phyloP scores from a whole-genome alignment of 2,329 filamentous ascomycete species.

The Nigrograna mackinnonii region DNA sequence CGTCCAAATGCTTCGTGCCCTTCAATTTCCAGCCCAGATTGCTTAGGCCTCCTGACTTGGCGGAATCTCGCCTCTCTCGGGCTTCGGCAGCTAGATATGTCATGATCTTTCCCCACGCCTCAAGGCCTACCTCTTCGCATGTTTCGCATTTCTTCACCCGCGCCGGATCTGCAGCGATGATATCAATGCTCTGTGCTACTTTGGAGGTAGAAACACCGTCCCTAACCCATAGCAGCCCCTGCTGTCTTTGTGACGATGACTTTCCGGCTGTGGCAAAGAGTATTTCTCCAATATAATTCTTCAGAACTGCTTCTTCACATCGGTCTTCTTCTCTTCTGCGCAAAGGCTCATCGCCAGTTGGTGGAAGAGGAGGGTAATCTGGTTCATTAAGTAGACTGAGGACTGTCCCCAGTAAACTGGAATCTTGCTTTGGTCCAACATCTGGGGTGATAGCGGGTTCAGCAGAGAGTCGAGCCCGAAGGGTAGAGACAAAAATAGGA shows the following conservation, averaged over 20 bases:
- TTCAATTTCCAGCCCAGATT: conserved; percentile 29
- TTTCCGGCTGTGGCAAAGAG: conserved; percentile 70
- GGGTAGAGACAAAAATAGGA: conserved; percentile 81
- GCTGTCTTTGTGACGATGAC: conserved; percentile 45
- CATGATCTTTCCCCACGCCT: conserved; percentile 86
- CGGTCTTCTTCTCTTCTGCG: conserved; percentile 65
- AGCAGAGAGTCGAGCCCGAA: conserved; percentile 72
- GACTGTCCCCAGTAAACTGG: conserved; percentile 28
- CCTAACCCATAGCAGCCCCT: conserved; percentile 85
- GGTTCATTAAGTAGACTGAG: conserved; percentile 50
- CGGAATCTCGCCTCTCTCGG: conserved; percentile 32
- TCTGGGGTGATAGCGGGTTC: conserved; percentile 46
- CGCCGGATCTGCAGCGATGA: conserved; percentile 35
- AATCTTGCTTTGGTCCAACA: conserved; percentile 21
- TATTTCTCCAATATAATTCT: conserved; percentile 92
- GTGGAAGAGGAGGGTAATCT: conserved; percentile 70
- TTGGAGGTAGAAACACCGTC: conserved; percentile 79
- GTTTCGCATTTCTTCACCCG: conserved; percentile 69
- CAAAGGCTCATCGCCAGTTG: conserved; percentile 71
- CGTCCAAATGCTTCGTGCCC: conserved; percentile 27
- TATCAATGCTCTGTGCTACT: conserved; percentile 58
- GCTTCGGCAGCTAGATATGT: conserved; percentile 59
- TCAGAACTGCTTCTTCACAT: conserved; percentile 85
- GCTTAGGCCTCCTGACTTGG: conserved; percentile 20
- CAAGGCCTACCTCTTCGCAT: conserved; percentile 75